Percentiles rank a stretch among this genome's conserved stretches.
These are phyloP conservation scores for Vitis amurensis DNA, from an alignment of 164 flowering plant genomes.

Conservation along the genomic window DNA sequence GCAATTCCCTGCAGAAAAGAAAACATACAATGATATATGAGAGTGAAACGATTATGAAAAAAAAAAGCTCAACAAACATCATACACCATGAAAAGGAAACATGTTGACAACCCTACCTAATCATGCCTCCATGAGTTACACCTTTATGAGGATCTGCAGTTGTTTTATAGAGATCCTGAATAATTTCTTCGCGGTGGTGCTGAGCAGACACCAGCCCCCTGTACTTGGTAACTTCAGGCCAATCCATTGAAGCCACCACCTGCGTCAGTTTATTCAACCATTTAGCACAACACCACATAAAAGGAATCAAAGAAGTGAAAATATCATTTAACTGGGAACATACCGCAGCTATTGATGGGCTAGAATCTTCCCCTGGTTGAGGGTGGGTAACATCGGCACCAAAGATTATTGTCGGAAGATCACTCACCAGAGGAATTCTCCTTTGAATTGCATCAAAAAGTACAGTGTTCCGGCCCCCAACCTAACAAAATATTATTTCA, in stretches of 20 bases:
- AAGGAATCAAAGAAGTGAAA: no score
- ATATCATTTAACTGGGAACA: not conserved
- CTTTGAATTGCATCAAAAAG: constrained; percentile 39
- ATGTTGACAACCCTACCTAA: constrained; percentile 39
- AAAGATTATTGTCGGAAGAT: constrained; percentile 50
- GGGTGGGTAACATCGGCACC: constrained; percentile 77
- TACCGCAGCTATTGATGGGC: constrained; percentile 72
- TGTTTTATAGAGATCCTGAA: constrained; percentile 58
- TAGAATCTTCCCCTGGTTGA: constrained; percentile 52
- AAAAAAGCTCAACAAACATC: not conserved
- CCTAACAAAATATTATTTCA: constrained; percentile 21
- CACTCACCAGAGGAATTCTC: constrained; percentile 39
- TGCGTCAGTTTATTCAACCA: constrained; percentile 8
- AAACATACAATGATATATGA: not conserved
- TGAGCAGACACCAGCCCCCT: constrained; percentile 63
- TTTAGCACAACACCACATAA: not conserved
- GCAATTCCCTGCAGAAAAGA: constrained; percentile 50
- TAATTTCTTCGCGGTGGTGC: constrained; percentile 59
- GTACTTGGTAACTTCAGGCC: constrained; percentile 64
- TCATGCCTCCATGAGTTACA: constrained; percentile 52
- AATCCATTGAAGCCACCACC: constrained; percentile 83
- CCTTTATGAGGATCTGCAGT: constrained; percentile 46
- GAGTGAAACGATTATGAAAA: not conserved
- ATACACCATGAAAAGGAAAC: not conserved
- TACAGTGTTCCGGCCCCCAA: constrained; percentile 53